Evolutionary conservation across 805 yeast species (phyloP).

Genomic region (Lachancea mirantina): DNA sequence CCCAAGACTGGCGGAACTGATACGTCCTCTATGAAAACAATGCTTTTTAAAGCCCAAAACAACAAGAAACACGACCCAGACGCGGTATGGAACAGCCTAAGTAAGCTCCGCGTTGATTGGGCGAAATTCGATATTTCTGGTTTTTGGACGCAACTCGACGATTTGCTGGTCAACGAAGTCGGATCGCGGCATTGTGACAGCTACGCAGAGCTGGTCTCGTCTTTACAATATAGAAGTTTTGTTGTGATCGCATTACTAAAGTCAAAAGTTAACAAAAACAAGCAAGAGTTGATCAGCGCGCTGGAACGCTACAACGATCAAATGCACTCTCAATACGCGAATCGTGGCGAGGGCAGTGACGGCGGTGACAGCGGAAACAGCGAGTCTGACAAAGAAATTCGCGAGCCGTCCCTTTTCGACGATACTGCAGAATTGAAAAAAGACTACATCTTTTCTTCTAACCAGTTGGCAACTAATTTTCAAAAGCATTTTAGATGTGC

Average conservation of each 20-base stretch:
- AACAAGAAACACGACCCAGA: constrained; percentile 2
- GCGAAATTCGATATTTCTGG: constrained; percentile 10
- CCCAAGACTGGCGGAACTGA: too few relatives aligned
- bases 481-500: constrained; percentile 24
- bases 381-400: background rate
- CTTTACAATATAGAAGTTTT: constrained; percentile 15
- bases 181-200: background rate
- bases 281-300: constrained; percentile 10
- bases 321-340: too few relatives aligned
- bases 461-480: constrained; percentile 20
- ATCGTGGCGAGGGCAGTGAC: constrained; percentile 1
- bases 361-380: background rate
- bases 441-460: constrained; percentile 6
- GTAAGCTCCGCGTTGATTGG: constrained; percentile 21
- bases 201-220: constrained; percentile 6
- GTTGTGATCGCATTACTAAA: constrained; percentile 22
- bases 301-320: constrained; percentile 12
- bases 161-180: constrained; percentile 2
- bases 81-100: constrained; percentile 6
- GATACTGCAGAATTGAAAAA: background rate
- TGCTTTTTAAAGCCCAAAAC: constrained; percentile 1
- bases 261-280: constrained; percentile 17
- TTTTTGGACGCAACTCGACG: constrained; percentile 18
- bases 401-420: constrained; percentile 2
- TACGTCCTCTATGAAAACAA: background rate